phyloP scores from a whole-genome alignment of 257 asterid species.

The Haberlea rhodopensis region DNA sequence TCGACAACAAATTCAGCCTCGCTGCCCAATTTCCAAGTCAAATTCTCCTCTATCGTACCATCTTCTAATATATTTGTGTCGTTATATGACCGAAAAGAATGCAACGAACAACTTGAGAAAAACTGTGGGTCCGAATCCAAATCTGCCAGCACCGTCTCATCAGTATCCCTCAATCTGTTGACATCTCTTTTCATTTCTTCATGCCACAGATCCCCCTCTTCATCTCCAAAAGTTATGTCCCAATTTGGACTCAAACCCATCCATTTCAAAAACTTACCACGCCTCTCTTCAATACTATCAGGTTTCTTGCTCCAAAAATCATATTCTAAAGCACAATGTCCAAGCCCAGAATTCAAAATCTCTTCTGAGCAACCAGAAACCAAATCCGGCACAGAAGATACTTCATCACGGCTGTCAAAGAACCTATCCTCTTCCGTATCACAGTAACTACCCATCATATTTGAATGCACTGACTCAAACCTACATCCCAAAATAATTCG shows the following conservation, averaged over 20 bases:
- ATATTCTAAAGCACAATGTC: constrained; percentile 46
- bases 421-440: constrained; percentile 51
- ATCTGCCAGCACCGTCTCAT: constrained; percentile 43
- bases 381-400: constrained; percentile 42
- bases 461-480: constrained; percentile 33
- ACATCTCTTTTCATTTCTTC: constrained; percentile 24
- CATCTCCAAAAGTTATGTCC: constrained; percentile 25
- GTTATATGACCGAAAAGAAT: constrained; percentile 35
- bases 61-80: constrained; percentile 30
- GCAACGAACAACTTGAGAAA: constrained; percentile 44
- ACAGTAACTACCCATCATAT: constrained; percentile 41
- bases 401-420: constrained; percentile 59
- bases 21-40: constrained; percentile 38
- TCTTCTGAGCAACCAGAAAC: constrained; percentile 55
- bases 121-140: constrained; percentile 41
- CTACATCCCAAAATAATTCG: constrained; percentile 31
- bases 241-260: constrained; percentile 57
- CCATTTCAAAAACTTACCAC: constrained; percentile 58
- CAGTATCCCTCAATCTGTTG: constrained; percentile 40
- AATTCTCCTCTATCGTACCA: constrained; percentile 33
- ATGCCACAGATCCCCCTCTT: constrained; percentile 26
- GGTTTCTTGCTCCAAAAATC: constrained; percentile 69
- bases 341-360: constrained; percentile 36
- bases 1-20: constrained; percentile 52
- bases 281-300: constrained; percentile 61